Percentiles rank a stretch among this genome's conserved stretches.
Evolutionary conservation across 495 filamentous ascomycete genomes (phyloP).

Genomic region (Neurospora sp.): DNA sequence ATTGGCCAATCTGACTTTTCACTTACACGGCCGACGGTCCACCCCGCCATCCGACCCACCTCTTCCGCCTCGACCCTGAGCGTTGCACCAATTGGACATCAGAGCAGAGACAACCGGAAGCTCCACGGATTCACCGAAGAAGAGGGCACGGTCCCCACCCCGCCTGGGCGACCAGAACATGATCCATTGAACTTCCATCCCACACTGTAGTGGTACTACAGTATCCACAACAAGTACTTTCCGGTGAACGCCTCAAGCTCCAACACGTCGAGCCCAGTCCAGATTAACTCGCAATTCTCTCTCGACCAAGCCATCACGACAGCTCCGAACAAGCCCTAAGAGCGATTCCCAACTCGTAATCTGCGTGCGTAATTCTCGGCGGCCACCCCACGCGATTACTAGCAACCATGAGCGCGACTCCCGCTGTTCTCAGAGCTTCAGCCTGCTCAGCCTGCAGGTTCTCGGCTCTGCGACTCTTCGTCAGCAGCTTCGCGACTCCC

Average conservation of each 20-base stretch:
- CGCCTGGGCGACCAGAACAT: neutral
- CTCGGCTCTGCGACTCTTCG: slow-evolving; percentile 17
- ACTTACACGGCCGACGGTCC: neutral
- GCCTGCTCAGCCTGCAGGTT: slow-evolving; percentile 21
- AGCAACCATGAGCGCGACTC: slow-evolving; percentile 7
- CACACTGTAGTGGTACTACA: neutral
- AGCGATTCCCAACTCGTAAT: neutral
- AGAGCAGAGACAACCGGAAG: neutral
- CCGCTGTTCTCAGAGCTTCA: slow-evolving; percentile 9
- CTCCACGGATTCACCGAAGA: neutral
- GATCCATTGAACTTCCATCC: neutral
- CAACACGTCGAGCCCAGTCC: neutral
- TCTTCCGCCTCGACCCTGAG: neutral
- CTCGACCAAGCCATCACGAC: neutral
- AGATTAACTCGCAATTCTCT: neutral
- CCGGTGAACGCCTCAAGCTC: neutral
- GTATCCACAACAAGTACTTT: neutral
- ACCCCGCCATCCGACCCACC: neutral
- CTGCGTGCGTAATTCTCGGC: neutral
- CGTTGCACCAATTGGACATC: neutral
- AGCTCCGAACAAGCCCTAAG: neutral
- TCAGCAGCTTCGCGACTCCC: slow-evolving; percentile 4
- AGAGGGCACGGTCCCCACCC: neutral
- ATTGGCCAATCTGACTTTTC: neutral
- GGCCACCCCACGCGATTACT: neutral